These are phyloP conservation scores for Aspergillus spinulosporus DNA, from an alignment of 2,329 filamentous ascomycete species.

Conservation along the genomic window DNA sequence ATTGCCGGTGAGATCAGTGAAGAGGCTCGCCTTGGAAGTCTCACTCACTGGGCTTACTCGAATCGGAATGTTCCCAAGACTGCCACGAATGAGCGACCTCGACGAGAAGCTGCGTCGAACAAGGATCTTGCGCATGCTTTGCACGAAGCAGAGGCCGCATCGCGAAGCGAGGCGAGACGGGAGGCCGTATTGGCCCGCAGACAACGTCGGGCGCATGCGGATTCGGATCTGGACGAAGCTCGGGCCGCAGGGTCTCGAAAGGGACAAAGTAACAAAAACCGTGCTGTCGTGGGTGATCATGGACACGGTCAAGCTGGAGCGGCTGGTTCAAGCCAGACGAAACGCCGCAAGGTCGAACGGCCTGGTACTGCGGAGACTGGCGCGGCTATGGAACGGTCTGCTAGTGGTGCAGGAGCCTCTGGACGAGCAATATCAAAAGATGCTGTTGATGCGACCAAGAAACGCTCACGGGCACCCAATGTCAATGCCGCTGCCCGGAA, in stretches of 20 bases:
- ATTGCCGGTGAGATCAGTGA: conserved; percentile 89
- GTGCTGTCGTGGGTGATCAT: conserved; percentile 22
- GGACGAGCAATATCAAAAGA: conserved; percentile 56
- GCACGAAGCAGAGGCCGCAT: conserved; percentile 78
- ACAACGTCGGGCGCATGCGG: conserved; percentile 68
- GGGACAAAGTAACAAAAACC: conserved; percentile 57
- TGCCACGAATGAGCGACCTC: conserved; percentile 66
- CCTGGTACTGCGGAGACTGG: conserved; percentile 40
- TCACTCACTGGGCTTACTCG: conserved; percentile 92
- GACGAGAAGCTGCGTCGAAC: conserved; percentile 74
- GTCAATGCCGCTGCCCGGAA: conserved; percentile 67
- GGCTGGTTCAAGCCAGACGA: conserved; percentile 58
- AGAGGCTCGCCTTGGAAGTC: conserved; percentile 88
- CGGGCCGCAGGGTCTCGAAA: conserved; percentile 53
- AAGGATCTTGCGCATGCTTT: conserved; percentile 69
- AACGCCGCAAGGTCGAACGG: conserved; percentile 81
- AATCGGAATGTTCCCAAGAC: conserved; percentile 66
- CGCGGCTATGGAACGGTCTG: conserved; percentile 43
- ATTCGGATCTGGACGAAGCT: conserved; percentile 76
- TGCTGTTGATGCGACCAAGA: conserved; percentile 66
- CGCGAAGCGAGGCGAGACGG: conserved; percentile 79
- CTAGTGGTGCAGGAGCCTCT: conserved; percentile 34
- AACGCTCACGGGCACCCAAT: conserved; percentile 72
- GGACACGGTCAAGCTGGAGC: conserved; percentile 48
- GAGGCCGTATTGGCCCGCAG: conserved; percentile 78